Evolutionary conservation across 768 basidiomycete genomes (phyloP), one percentile per base, ranked within the genome.

Genomic region (Phallus indusiatus): DNA sequence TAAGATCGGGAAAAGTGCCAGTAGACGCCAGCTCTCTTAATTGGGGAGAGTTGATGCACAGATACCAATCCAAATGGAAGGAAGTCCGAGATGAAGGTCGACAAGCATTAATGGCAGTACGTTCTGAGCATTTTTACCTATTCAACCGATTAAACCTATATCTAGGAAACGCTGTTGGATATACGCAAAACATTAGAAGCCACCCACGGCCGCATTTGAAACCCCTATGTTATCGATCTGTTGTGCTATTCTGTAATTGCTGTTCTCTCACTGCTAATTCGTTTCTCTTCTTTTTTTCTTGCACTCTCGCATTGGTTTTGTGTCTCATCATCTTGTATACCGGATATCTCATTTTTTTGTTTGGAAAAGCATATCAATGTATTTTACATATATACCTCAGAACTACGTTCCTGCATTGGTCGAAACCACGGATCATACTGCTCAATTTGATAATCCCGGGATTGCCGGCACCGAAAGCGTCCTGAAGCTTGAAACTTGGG

Each of bases 1-100:
- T 85, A 58, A 71, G 82, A 58, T 79, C 78, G 17, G 77, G 67
- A 68, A 76, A 47, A 75, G 75, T n/a, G 75, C 78, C 65, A 67
- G 72, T 54, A 70, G 74, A 61, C 76, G 79, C 62, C 71, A 78
- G 61, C 74, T 77, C 47, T 76, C 36, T 36, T 5, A 53, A 81
- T 59, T 84, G 82, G 65, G 81, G 79, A 55, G 78, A 78, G 33
- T 64, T 85, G 20, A 56, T 84, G 66, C 72, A 75, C 47, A 77
- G 74, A 7, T 85, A 85, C 66, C 83, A 85, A 64, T 72, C 77
- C n/a, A 70, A 82, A 56, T 85, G 83, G 83, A 85, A 84, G 66
- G 83, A 85, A 67, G 84, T 85, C 61, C 82, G 81, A 66, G 83
- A 85, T 64, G 83, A 85, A 67, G 76, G 81, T 14, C 71, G 83